phyloP scores from a whole-genome alignment of 108 stramenopile genomes.

The Fistulifera pelliculosa region DNA sequence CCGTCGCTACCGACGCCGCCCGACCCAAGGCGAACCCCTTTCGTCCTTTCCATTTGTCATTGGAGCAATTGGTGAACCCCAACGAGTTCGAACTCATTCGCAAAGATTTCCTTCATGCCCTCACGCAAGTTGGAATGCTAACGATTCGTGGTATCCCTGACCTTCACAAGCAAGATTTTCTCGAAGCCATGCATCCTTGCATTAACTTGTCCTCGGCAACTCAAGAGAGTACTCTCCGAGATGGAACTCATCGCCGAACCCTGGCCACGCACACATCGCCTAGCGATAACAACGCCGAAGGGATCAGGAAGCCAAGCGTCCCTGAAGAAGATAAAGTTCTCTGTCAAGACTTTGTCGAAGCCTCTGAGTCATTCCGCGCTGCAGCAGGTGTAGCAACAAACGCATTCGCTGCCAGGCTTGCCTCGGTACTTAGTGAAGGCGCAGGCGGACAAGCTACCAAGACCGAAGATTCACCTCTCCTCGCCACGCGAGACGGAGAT shows the following conservation, averaged over 20 bases:
- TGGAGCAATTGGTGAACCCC: neutral
- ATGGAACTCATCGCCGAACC: constrained; percentile 29
- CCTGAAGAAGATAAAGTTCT: neutral
- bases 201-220: neutral
- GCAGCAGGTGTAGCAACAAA: constrained; percentile 11
- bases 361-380: constrained; percentile 13
- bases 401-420: constrained; percentile 14
- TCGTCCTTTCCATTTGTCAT: neutral
- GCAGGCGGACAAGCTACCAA: too few species aligned
- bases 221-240: constrained; percentile 12
- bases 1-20: neutral
- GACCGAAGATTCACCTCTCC: constrained; percentile 38
- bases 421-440: neutral
- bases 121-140: neutral
- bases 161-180: neutral
- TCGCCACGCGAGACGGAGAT: constrained; percentile 3
- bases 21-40: neutral
- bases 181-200: neutral
- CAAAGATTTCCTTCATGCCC: neutral
- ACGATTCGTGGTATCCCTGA: neutral
- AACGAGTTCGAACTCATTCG: neutral
- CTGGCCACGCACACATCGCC: constrained; percentile 13
- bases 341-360: constrained; percentile 19
- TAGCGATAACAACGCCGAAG: constrained; percentile 3
- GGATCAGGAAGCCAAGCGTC: neutral